Base-by-base conservation (phyloP, 352 stramenopile genomes). In the Globisporangium camurandrum region DNA sequence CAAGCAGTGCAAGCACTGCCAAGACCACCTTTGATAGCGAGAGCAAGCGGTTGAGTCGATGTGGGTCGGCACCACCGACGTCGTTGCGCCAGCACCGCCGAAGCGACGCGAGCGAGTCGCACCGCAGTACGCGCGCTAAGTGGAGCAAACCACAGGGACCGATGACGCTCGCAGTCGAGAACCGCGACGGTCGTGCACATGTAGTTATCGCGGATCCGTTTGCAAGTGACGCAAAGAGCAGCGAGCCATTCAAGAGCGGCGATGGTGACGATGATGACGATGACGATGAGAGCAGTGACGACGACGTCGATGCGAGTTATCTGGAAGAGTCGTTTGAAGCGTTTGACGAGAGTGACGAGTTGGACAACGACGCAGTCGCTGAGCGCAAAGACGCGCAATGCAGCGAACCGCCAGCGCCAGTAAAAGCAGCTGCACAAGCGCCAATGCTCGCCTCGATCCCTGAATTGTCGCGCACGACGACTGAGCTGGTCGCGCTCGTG, bases 241-340 rank as follows among this genome's bases (percentile, higher is more conserved):
- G n/a, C 2, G 8, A 3, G n/a, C n/a, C n/a, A n/a, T n/a, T n/a
- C n/a, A n/a, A n/a, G n/a, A n/a, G n/a, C 26, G 24, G 19, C 38
- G 36, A 41, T 11, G 63, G 65, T 30, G 31, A 22, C 16, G 9
- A 49, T 9, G 38, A 65, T 45, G 38, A 39, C 23, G 33, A 44
- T 48, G 54, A 52, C 10, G 49, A 59, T 30, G 56, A 61, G 1
- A 51, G 57, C 2, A 43, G 59, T 11, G 28, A 53, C 26, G 41
- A 64, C 0, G 64, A 69, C 11, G 63, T 67, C 22, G 72, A 85
- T 27, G 75, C 88, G 6, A 72, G 58, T 19, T 93, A 93, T 53
- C 53, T 87, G 57, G 78, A 89, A 17, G 82, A 93, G 33, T 90
- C 78, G 0, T 93, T 93, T 59, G 82, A 93, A 57, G 79, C 86